phyloP scores from a whole-genome alignment of 331 rosid genomes.

The Pyrus hybrid region DNA sequence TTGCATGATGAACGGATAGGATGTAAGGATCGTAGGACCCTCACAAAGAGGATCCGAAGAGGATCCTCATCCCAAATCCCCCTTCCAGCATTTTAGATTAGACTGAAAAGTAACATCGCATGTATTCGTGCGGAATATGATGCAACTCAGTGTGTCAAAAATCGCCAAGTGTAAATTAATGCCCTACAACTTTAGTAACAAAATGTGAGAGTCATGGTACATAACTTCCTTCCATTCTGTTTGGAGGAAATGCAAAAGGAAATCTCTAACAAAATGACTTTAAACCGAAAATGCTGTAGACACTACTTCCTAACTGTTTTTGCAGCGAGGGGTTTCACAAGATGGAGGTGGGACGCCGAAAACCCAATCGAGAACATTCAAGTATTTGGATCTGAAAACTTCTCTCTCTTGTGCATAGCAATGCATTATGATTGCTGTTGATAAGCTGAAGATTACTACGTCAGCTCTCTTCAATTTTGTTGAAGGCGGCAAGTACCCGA shows the following conservation, averaged over 20 bases:
- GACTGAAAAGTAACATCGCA: neutral
- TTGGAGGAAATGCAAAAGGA: neutral
- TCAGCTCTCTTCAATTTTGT: conserved; percentile 73
- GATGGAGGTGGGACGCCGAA: conserved; percentile 90
- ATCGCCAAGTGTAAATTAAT: neutral
- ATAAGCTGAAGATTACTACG: conserved; percentile 73
- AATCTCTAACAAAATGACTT: neutral
- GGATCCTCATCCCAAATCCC: too few species aligned
- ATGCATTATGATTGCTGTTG: conserved; percentile 96
- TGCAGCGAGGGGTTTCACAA: conserved; percentile 74
- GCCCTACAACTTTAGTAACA: neutral
- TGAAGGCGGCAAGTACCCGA: conserved; percentile 65
- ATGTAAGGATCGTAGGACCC: too few species aligned
- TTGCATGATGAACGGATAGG: too few species aligned
- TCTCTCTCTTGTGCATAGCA: conserved; percentile 91
- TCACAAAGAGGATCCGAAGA: too few species aligned
- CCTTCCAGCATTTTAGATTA: neutral
- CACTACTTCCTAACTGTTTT: conserved; percentile 16
- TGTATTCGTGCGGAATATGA: neutral
- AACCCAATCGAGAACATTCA: conserved; percentile 91
- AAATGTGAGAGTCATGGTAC: neutral
- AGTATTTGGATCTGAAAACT: conserved; percentile 62
- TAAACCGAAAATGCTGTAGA: neutral
- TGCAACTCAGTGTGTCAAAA: neutral
- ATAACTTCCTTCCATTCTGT: neutral